Conservation (phyloP, 1,284 basidiomycete genomes). For the Melampsora americana region DNA sequence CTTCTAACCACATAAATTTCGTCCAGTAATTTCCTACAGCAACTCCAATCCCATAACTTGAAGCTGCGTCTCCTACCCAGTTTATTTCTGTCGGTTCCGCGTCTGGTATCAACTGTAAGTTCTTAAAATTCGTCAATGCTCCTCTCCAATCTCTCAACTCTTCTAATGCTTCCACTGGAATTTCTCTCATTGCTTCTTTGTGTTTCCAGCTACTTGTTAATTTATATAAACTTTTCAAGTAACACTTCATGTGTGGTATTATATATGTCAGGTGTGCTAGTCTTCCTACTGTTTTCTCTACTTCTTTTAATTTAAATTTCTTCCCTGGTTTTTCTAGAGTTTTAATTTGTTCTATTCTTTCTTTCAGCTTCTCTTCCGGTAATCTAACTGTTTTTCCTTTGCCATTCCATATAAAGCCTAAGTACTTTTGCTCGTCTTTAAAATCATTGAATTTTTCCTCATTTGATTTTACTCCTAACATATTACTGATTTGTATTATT, state of each 20-base stretch:
- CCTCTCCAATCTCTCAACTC: not conserved
- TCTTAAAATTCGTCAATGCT: not conserved
- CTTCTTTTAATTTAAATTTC: not conserved
- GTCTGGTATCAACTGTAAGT: not conserved
- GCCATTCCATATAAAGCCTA: not conserved
- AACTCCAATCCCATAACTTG: not conserved
- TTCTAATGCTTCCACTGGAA: not conserved
- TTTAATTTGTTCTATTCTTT: not conserved
- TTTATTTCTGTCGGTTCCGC: not conserved
- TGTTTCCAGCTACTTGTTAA: not conserved
- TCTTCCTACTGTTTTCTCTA: not conserved
- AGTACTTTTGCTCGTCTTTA: not conserved
- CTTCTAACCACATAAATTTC: not conserved
- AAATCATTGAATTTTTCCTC: not conserved
- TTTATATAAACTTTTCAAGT: not conserved
- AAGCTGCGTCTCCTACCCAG: not conserved
- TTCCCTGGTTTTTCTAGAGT: not conserved
- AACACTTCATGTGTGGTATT: constrained; percentile 6
- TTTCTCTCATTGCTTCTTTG: too few relatives aligned
- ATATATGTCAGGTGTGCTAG: not conserved
- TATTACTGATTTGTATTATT: not conserved
- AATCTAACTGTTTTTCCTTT: not conserved
- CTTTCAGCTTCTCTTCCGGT: not conserved
- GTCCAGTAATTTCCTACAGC: not conserved
- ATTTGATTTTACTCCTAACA: not conserved